A percentile compares a stretch with the other conserved stretches of the same genome.
These are phyloP conservation scores for Kwoniella shandongensis DNA, from an alignment of 768 basidiomycete species.

Conservation along the genomic window DNA sequence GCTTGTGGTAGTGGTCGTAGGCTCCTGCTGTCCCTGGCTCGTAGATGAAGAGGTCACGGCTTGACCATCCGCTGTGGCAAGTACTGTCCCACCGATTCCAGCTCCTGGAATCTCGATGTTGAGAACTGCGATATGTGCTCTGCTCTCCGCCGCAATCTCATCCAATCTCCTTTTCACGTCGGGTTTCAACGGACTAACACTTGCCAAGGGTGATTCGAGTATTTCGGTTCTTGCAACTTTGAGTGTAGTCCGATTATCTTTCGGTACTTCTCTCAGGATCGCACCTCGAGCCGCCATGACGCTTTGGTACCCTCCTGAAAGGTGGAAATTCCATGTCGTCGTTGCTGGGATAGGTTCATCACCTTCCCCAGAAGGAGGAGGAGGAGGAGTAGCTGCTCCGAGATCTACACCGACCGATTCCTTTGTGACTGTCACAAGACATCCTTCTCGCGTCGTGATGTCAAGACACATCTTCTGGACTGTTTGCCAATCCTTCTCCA, in stretches of 20 bases:
- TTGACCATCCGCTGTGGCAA: constrained; percentile 28
- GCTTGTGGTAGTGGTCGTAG: neutral
- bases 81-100: constrained; percentile 17
- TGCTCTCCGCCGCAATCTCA: constrained; percentile 88
- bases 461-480: constrained; percentile 75
- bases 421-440: constrained; percentile 77
- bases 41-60: neutral
- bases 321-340: constrained; percentile 71
- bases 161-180: constrained; percentile 83
- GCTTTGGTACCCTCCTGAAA: constrained; percentile 87
- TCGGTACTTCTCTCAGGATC: constrained; percentile 71
- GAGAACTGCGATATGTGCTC: constrained; percentile 89
- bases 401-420: constrained; percentile 26
- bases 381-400: neutral
- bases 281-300: constrained; percentile 86
- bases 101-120: constrained; percentile 59
- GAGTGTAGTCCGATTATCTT: constrained; percentile 77
- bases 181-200: constrained; percentile 72
- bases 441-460: constrained; percentile 76
- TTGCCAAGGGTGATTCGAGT: constrained; percentile 64
- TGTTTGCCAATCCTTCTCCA: constrained; percentile 66
- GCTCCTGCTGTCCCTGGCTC: constrained; percentile 4
- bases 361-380: constrained; percentile 7
- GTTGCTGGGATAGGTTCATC: constrained; percentile 17
- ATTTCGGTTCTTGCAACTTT: constrained; percentile 91